Conservation (phyloP, 1,139 yeast species). For the Yamadazyma triangularis region DNA sequence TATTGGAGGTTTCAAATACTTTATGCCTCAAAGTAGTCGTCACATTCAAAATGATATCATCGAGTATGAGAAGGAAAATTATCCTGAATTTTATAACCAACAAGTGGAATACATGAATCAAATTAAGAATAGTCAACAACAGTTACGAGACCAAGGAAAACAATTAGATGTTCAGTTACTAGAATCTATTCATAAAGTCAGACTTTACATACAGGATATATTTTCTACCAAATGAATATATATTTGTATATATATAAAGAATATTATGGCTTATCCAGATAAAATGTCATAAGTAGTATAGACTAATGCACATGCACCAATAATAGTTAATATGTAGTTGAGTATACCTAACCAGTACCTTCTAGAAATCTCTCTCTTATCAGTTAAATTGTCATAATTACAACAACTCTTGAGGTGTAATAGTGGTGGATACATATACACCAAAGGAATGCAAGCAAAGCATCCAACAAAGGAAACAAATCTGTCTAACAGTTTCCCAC, state of each 20-base stretch:
- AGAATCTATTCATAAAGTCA: conserved; percentile 23
- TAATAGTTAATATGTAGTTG: conserved; percentile 45
- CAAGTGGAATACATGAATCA: conserved; percentile 14
- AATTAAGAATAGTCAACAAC: conserved; percentile 11
- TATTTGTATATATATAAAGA: no score
- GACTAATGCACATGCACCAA: conserved; percentile 58
- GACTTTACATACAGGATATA: conserved; percentile 17
- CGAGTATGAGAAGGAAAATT: conserved; percentile 50
- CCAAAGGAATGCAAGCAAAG: conserved; percentile 79
- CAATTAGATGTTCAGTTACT: conserved; percentile 15
- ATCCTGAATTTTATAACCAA: conserved; percentile 32
- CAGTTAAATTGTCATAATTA: conserved; percentile 10
- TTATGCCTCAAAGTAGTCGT: conserved; percentile 33
- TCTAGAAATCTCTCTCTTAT: conserved; percentile 13
- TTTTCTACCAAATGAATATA: background rate
- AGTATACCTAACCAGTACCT: conserved; percentile 25
- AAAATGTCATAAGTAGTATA: conserved; percentile 65
- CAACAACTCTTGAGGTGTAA: conserved; percentile 50
- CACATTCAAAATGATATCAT: conserved; percentile 38
- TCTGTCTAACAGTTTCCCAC: conserved; percentile 62
- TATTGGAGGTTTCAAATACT: conserved; percentile 31
- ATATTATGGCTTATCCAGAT: no score
- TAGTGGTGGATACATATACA: conserved; percentile 78
- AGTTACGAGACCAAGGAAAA: conserved; percentile 8
- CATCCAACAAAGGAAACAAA: conserved; percentile 79